Percentiles rank a stretch among this genome's conserved stretches.
Conservation (phyloP, 2,329 filamentous ascomycete species). For the Zasmidium citrigriseum region DNA sequence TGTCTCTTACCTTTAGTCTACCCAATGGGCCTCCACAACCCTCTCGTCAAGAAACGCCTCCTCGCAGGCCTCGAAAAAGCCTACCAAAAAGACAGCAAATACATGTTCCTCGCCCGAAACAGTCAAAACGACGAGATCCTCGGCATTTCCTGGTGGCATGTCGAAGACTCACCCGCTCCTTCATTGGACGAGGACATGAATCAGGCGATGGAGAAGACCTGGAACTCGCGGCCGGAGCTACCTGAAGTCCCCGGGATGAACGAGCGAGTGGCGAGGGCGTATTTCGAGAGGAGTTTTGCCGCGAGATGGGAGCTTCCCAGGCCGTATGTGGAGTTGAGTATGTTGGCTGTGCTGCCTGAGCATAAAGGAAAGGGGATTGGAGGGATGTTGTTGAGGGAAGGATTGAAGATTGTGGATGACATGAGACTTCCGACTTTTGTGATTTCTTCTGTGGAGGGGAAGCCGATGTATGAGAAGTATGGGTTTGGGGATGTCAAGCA, state of each 20-base stretch:
- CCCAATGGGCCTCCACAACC: conserved; percentile 9
- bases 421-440: conserved; percentile 38
- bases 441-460: conserved; percentile 34
- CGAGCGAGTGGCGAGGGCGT: conserved; percentile 11
- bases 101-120: conserved; percentile 15
- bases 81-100: not conserved
- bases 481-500: conserved; percentile 29
- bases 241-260: conserved; percentile 15
- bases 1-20: conserved; percentile 15
- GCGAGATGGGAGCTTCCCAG: not conserved
- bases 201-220: conserved; percentile 6
- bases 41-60: conserved; percentile 6
- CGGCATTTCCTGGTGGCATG: conserved; percentile 14
- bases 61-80: not conserved
- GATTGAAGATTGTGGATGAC: conserved; percentile 38
- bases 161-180: not conserved
- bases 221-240: conserved; percentile 6
- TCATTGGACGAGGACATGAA: conserved; percentile 6
- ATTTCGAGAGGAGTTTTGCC: not conserved
- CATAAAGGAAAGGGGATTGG: conserved; percentile 41
- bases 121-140: conserved; percentile 9
- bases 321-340: conserved; percentile 16
- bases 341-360: conserved; percentile 36
- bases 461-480: conserved; percentile 40
- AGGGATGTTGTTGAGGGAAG: conserved; percentile 37